phyloP scores from a whole-genome alignment of 2,329 filamentous ascomycete genomes.

The Clonostachys rhizophaga region DNA sequence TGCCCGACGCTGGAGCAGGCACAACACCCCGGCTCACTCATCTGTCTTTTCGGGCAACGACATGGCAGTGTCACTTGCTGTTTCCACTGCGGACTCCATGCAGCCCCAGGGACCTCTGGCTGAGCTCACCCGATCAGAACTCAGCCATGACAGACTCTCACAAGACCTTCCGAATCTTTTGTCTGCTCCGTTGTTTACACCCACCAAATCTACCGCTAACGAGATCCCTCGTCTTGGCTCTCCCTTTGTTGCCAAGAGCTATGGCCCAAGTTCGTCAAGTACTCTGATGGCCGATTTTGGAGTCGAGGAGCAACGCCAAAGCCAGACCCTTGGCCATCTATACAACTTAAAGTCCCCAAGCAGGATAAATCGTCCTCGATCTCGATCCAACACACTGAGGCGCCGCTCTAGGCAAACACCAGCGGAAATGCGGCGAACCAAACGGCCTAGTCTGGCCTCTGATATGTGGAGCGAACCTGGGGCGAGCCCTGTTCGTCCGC shows the following conservation, averaged over 20 bases:
- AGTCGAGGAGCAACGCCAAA: slow-evolving; percentile 28
- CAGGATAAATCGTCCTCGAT: slow-evolving; percentile 32
- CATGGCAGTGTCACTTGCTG: slow-evolving; percentile 57
- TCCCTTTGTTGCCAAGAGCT: slow-evolving; percentile 53
- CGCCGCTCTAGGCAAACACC: slow-evolving; percentile 42
- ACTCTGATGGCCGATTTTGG: slow-evolving; percentile 33
- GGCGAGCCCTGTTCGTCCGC: slow-evolving; percentile 13
- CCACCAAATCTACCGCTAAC: too few relatives aligned
- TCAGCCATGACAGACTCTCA: too few relatives aligned
- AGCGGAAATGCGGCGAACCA: slow-evolving; percentile 40
- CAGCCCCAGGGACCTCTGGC: slow-evolving; percentile 57
- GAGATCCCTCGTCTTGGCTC: slow-evolving; percentile 38
- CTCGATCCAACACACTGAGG: slow-evolving; percentile 50
- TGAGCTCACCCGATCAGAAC: slow-evolving; percentile 35
- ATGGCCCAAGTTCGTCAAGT: slow-evolving; percentile 56
- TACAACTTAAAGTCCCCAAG: slow-evolving; percentile 49
- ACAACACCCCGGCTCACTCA: slow-evolving; percentile 36
- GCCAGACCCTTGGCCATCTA: slow-evolving; percentile 43
- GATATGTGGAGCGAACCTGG: slow-evolving; percentile 48
- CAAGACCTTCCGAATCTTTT: neutral
- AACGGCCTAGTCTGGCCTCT: slow-evolving; percentile 49
- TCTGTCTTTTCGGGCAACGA: slow-evolving; percentile 55
- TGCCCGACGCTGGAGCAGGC: slow-evolving; percentile 43
- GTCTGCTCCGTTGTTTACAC: slow-evolving; percentile 1
- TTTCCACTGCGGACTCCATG: slow-evolving; percentile 63